Conservation (phyloP, 345 rosid species). For the Pistacia atlantica region DNA sequence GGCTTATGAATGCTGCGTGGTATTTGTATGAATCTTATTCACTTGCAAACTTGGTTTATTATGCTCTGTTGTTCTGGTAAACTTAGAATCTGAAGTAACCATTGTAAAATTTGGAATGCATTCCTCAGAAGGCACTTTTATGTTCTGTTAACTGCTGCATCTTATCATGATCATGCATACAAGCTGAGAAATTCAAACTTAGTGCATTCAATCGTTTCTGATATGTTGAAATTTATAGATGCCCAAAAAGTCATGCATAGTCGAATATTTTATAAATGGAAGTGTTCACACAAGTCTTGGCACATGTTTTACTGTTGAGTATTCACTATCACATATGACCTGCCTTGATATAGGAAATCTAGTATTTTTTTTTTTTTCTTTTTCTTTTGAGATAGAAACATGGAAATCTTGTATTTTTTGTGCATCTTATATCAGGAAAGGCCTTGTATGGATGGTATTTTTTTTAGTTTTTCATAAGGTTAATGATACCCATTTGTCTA, state of each 20-base stretch:
- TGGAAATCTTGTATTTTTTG: too few relatives aligned
- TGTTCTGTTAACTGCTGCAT: not conserved
- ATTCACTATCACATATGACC: not conserved
- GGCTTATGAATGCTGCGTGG: not conserved
- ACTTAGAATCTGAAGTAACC: not conserved
- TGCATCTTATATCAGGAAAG: not conserved
- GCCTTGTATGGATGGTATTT: not conserved
- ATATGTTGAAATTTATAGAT: not conserved
- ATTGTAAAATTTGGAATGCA: not conserved
- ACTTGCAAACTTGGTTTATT: not conserved
- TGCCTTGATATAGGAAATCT: not conserved
- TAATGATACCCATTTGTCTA: not conserved
- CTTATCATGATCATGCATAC: not conserved
- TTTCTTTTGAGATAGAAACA: too few relatives aligned
- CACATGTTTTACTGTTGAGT: not conserved
- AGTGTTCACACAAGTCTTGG: not conserved
- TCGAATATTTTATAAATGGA: not conserved
- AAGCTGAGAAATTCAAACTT: not conserved
- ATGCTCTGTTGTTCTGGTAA: not conserved
- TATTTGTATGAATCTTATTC: not conserved
- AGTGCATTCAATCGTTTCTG: not conserved
- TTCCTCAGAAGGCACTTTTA: not conserved
- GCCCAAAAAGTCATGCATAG: not conserved
- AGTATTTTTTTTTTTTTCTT: not conserved
- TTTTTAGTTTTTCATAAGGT: not conserved